Base-by-base conservation (phyloP, 176 grass and related monocot species). In the Neostapfia colusana region DNA sequence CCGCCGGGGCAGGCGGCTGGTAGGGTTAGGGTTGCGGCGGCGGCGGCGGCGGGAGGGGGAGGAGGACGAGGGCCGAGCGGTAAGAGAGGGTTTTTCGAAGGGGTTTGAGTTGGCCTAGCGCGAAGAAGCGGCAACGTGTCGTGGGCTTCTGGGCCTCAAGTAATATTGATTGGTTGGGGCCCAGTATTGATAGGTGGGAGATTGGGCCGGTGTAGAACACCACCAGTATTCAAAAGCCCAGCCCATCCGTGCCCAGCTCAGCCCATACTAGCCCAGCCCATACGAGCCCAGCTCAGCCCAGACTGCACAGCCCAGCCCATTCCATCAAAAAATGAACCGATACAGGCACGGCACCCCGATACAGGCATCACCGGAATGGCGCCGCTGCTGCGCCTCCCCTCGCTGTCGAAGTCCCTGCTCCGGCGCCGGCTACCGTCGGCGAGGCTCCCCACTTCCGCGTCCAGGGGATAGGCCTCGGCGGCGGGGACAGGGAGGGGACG, bases 301-400 rank as follows among this genome's bases (percentile, higher is more conserved):
- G n/a, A n/a, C n/a, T n/a, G 65, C 39, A n/a, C n/a, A 69, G 23
- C 4, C 4, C 66, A 36, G 36, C 46, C 49, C 59, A 84, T 18
- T 70, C 72, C 72, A 34, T 41, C 25, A 54, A 34, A 54, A 34
- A 26, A 6, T 17, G 35, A 35, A n/a, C 1, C 7, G 28, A 27
- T 55, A 38, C 38, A 69, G 68, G 43, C 80, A 50, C 67, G 69
- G 25, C 49, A 63, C 10, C 85, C 24, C 79, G 60, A 78, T 85
- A 69, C 80, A 56, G 20, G 20, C 6, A 21, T 20, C 64, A 44
- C 56, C 67, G 9, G 73, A 82, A 97, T 97, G 93, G 88, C 81
- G 65, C 81, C 90, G 81, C 67, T 91, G 49, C 87, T 89, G 69
- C 93, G 90, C 84, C 88, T 92, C 75, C 84, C 88, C 65, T 97